phyloP scores from a whole-genome alignment of 2,329 filamentous ascomycete genomes.

The Talaromyces islandicus region DNA sequence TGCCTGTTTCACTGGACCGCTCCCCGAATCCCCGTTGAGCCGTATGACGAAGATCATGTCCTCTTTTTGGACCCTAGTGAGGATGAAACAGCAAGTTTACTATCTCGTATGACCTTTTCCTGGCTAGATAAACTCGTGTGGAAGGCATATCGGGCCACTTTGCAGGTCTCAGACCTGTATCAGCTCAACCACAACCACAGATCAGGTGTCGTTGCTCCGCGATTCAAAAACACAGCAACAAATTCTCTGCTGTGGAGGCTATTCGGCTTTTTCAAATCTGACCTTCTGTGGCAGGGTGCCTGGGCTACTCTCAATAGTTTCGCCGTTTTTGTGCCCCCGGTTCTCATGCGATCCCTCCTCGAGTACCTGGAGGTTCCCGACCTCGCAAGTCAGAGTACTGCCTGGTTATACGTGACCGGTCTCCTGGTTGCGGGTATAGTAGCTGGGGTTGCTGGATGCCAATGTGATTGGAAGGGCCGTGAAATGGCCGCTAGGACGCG shows the following conservation, averaged over 20 bases:
- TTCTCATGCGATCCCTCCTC: background rate
- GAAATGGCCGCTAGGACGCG: background rate
- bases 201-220: background rate
- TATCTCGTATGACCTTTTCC: constrained; percentile 1
- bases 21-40: background rate
- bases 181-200: background rate
- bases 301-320: constrained; percentile 1
- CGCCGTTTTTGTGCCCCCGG: background rate
- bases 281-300: background rate
- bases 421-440: background rate
- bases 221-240: background rate
- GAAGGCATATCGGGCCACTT: background rate
- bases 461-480: constrained; percentile 1
- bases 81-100: background rate
- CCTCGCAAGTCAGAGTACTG: background rate
- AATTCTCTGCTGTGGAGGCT: background rate
- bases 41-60: background rate
- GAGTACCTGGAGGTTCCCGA: background rate
- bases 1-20: background rate
- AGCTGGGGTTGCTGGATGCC: background rate
- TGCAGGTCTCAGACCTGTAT: background rate
- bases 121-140: background rate
- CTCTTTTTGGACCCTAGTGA: background rate
- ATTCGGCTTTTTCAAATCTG: background rate
- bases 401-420: background rate